phyloP scores from a whole-genome alignment of 176 grass and related monocot genomes.

The Oryza nivara region DNA sequence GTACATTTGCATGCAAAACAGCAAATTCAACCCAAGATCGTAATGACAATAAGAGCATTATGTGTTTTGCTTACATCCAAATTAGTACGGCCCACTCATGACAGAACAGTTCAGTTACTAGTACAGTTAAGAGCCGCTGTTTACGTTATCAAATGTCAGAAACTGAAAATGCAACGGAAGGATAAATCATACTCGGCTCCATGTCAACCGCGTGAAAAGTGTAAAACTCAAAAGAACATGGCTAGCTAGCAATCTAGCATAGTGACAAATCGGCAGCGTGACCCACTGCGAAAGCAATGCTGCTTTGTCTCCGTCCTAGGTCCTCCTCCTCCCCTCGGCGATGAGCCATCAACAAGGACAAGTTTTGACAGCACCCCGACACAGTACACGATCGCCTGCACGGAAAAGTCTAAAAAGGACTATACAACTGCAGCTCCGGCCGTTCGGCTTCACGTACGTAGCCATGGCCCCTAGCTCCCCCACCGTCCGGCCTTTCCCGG shows the following conservation, averaged over 20 bases:
- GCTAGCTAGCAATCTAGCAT: neutral
- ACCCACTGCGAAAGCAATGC: neutral
- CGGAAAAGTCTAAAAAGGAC: neutral
- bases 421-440: neutral
- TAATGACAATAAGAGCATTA: neutral
- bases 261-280: neutral
- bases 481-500: conserved; percentile 32
- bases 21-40: neutral
- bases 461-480: neutral
- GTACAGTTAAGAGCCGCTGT: too few species aligned
- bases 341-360: neutral
- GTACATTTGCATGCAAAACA: neutral
- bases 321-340: neutral
- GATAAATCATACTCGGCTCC: neutral
- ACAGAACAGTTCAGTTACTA: neutral
- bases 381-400: conserved; percentile 3
- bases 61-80: neutral
- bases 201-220: neutral
- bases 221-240: neutral
- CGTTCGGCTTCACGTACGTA: neutral
- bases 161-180: neutral
- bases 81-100: neutral
- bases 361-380: neutral
- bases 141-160: neutral
- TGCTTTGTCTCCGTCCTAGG: neutral